phyloP scores from a whole-genome alignment of 1,284 basidiomycete species.

The Irpex lacteus region DNA sequence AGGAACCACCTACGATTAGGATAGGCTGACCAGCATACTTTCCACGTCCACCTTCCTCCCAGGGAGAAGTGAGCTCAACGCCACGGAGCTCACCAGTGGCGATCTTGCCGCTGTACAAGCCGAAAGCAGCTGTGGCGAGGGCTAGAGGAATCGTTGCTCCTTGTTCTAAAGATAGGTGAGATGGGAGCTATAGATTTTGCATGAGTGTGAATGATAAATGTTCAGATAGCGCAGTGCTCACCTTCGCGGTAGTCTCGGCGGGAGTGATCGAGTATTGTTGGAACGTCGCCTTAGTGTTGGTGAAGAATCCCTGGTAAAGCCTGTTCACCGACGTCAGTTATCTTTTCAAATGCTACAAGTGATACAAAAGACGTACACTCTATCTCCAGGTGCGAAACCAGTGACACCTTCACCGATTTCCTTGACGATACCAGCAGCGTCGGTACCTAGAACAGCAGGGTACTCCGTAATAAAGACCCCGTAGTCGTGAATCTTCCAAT shows the following conservation, averaged over 20 bases:
- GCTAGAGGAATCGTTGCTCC: constrained; percentile 20
- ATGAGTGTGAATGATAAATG: not conserved
- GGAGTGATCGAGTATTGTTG: constrained; percentile 47
- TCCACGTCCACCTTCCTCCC: constrained; percentile 24
- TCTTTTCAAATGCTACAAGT: not conserved
- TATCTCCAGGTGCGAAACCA: constrained; percentile 50
- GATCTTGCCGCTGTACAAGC: constrained; percentile 13
- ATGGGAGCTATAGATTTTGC: constrained; percentile 13
- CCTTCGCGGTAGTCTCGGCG: constrained; percentile 42
- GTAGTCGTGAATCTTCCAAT: constrained; percentile 28
- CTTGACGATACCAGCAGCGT: constrained; percentile 53
- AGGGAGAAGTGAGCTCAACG: constrained; percentile 18
- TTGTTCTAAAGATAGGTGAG: constrained; percentile 19
- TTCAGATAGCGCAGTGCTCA: constrained; percentile 11
- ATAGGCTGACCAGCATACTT: constrained; percentile 29
- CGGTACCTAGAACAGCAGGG: constrained; percentile 49
- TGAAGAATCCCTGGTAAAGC: constrained; percentile 38
- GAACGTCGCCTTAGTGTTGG: constrained; percentile 39
- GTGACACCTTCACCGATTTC: constrained; percentile 49
- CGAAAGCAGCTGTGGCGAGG: constrained; percentile 13
- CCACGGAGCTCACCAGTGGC: constrained; percentile 2
- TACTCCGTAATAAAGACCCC: constrained; percentile 28
- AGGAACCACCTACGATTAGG: constrained; percentile 33
- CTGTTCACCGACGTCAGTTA: constrained; percentile 24
- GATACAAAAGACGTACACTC: constrained; percentile 38